Evolutionary conservation across 2,329 filamentous ascomycete genomes (phyloP).

Genomic region (Microdochium trichocladiopsis): DNA sequence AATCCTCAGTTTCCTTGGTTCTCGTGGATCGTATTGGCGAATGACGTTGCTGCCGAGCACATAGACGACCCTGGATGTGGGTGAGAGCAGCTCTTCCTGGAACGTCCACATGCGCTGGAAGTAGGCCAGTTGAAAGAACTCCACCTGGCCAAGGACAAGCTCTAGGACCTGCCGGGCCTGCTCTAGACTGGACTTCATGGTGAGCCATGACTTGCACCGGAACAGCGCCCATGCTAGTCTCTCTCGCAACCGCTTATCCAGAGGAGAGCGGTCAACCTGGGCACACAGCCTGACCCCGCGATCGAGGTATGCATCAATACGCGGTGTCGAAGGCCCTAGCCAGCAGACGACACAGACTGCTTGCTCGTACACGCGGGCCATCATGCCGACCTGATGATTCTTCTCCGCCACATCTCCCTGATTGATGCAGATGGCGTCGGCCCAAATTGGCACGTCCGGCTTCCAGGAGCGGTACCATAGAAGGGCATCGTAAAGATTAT

Average conservation of each 20-base stretch:
- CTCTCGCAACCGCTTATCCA: background rate
- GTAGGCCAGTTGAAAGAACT: background rate
- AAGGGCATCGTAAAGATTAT: conserved; percentile 6
- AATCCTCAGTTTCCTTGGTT: background rate
- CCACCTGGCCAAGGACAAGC: background rate
- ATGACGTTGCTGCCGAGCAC: background rate
- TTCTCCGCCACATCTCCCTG: conserved; percentile 4
- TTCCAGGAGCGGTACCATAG: conserved; percentile 3
- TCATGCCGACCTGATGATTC: conserved; percentile 3
- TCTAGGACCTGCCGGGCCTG: background rate
- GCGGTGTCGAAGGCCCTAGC: conserved; percentile 2
- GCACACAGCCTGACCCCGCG: background rate
- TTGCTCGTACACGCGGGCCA: conserved; percentile 5
- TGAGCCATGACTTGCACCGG: background rate
- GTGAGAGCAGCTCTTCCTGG: background rate
- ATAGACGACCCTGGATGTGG: background rate
- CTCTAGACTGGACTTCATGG: background rate
- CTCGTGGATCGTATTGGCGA: background rate
- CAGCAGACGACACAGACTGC: conserved; percentile 6
- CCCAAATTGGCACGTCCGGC: conserved; percentile 5
- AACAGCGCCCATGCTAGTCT: background rate
- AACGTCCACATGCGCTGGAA: background rate
- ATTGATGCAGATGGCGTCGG: conserved; percentile 8
- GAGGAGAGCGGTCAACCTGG: background rate
- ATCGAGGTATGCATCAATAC: background rate